phyloP scores from a whole-genome alignment of 306 rosid genomes.

The Sophora flavescens region DNA sequence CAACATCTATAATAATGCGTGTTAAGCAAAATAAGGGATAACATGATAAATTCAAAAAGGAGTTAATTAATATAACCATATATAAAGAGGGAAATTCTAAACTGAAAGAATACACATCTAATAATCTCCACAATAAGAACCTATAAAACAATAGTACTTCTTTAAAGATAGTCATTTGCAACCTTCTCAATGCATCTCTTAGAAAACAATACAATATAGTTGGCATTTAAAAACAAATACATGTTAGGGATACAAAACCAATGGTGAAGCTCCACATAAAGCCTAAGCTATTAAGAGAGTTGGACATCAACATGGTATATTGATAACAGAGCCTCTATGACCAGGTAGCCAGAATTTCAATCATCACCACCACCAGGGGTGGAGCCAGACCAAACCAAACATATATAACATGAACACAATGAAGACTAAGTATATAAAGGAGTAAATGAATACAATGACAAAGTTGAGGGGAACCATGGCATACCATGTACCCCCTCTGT shows the following conservation, averaged over 20 bases:
- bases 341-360: background rate
- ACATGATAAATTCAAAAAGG: background rate
- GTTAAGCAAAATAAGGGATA: background rate
- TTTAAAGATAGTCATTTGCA: background rate
- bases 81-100: background rate
- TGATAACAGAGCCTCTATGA: background rate
- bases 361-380: background rate
- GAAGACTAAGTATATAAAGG: too few relatives aligned
- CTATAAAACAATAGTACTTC: background rate
- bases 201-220: constrained; percentile 10
- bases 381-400: too few relatives aligned
- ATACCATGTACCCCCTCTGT: too few relatives aligned
- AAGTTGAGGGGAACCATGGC: too few relatives aligned
- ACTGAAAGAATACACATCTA: constrained; percentile 25
- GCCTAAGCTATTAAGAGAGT: background rate
- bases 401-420: too few relatives aligned
- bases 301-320: background rate
- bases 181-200: background rate
- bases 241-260: constrained; percentile 4
- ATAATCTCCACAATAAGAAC: background rate
- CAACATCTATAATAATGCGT: background rate
- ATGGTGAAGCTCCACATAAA: constrained; percentile 16
- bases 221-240: constrained; percentile 10
- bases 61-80: background rate
- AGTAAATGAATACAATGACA: too few relatives aligned